Base-by-base conservation (phyloP, 2,329 filamentous ascomycete genomes). In the Cordyceps javanica region DNA sequence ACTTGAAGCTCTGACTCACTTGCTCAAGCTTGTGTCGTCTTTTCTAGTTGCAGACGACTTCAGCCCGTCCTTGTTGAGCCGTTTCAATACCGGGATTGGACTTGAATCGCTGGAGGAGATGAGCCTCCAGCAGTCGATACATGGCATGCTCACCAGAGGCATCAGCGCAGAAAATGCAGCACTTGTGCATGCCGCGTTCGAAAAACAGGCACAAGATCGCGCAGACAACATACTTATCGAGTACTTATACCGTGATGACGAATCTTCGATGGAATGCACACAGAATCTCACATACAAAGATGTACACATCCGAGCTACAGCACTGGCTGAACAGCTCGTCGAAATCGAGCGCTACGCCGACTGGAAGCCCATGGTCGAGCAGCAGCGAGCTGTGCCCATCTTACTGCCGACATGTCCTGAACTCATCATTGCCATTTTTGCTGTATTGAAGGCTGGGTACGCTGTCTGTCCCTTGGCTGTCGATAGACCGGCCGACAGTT, bases 371-470 rank as follows among this genome's bases (percentile, higher is more conserved):
- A 44, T 59, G 32, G 9, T 19, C 14, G 58, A 10, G 6, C 54
- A 52, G 19, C 58, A 59, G 32, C 44, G 48, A 19, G 48, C 53
- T 8, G 58, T 59, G 28, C 58, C 58, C 1, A 36, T 59, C 6
- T 30, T 59, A 7, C 30, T 59, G 8, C 54, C 58, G 2, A 57
- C 36, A 3, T 44, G 53, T 25, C 38, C 54, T 19, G 53, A 59
- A 19, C 38, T 59, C 16, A 41, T 49, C 21, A 49, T 59, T n/a
- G 42, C 28, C 38, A 56, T 57, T 21, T 53, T 62, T 14, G 44
- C 69, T 6, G 60, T 61, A 16, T 34, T 46, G 23, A 57, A 57
- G 19, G 45, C 45, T 8, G 55, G 55, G 11, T 46, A 51, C 26
- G 44, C 42, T 19, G 44, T 34, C 4, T 57, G 55, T 9, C 44